These are phyloP conservation scores for Endocladia muricata DNA, from an alignment of 31 red algal species.

Conservation along the genomic window DNA sequence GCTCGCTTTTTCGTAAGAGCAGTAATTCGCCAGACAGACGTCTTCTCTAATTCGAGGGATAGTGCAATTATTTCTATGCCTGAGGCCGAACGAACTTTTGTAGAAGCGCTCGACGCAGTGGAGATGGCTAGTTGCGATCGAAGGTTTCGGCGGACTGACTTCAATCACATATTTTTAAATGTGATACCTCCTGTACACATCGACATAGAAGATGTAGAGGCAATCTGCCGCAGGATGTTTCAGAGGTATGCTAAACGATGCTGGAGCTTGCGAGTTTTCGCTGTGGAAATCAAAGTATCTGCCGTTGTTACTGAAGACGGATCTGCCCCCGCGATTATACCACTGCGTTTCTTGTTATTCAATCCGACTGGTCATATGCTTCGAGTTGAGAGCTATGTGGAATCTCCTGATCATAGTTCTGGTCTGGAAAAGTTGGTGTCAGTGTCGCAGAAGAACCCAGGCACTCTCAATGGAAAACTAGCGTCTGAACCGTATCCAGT, in stretches of 20 bases:
- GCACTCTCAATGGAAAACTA: slow-evolving; percentile 79
- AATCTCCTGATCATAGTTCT: slow-evolving; percentile 73
- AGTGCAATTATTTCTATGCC: slow-evolving; percentile 79
- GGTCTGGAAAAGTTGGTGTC: slow-evolving; percentile 70
- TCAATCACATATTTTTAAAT: slow-evolving; percentile 96
- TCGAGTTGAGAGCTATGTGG: slow-evolving; percentile 89
- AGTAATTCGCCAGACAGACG: slow-evolving; percentile 86
- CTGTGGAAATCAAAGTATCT: slow-evolving; percentile 85
- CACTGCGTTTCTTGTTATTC: slow-evolving; percentile 89
- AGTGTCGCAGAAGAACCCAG: slow-evolving; percentile 50
- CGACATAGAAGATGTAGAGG: slow-evolving; percentile 91
- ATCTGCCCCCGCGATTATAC: slow-evolving; percentile 37
- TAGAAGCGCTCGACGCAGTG: slow-evolving; percentile 93
- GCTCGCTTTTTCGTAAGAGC: slow-evolving; percentile 96
- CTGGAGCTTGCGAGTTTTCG: slow-evolving; percentile 91
- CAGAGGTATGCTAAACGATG: slow-evolving; percentile 84
- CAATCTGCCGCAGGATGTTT: slow-evolving; percentile 89
- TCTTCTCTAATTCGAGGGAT: slow-evolving; percentile 65
- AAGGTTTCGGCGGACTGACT: slow-evolving; percentile 86
- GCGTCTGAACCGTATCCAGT: slow-evolving; percentile 92
- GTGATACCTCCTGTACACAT: slow-evolving; percentile 84
- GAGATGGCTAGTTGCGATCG: slow-evolving; percentile 94
- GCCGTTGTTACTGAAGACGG: slow-evolving; percentile 28
- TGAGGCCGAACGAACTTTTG: slow-evolving; percentile 91
- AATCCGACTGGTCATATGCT: slow-evolving; percentile 97